A percentile compares a stretch with the other conserved stretches of the same genome.
phyloP scores from a whole-genome alignment of 2,329 filamentous ascomycete species.

The Pyricularia sp. region DNA sequence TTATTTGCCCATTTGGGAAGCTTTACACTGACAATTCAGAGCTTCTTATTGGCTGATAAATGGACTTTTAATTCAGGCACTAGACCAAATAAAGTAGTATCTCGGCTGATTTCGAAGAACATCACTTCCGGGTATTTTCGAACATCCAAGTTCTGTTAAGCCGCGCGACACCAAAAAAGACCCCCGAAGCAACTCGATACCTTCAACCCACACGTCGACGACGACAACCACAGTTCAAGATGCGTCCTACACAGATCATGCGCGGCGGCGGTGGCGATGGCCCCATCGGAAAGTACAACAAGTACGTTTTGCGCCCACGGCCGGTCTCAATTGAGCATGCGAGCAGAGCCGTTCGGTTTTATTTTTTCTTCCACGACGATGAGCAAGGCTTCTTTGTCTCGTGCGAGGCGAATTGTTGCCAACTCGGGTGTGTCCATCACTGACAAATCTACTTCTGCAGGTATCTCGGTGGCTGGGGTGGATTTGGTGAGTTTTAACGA shows the following conservation, averaged over 20 bases:
- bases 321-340: slow-evolving; percentile 1
- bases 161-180: slow-evolving; percentile 5
- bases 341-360: slow-evolving; percentile 5
- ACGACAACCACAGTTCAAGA: slow-evolving; percentile 17
- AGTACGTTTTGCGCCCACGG: slow-evolving; percentile 24
- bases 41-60: background rate
- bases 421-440: background rate
- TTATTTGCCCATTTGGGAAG: background rate
- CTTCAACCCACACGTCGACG: slow-evolving; percentile 13
- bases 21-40: background rate
- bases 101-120: background rate
- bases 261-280: slow-evolving; percentile 26
- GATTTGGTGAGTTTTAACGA: slow-evolving; percentile 52
- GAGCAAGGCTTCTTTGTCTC: background rate
- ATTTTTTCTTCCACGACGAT: slow-evolving; percentile 1
- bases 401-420: background rate
- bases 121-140: background rate
- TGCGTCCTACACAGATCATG: slow-evolving; percentile 37
- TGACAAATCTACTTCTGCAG: slow-evolving; percentile 29
- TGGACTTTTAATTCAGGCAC: background rate
- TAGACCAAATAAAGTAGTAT: background rate
- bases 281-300: slow-evolving; percentile 32
- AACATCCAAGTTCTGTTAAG: slow-evolving; percentile 16
- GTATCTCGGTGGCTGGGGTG: slow-evolving; percentile 67
- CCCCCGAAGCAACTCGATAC: slow-evolving; percentile 11